Base-by-base conservation (phyloP, 1,284 basidiomycete genomes). In the Rhodotorula sp. region DNA sequence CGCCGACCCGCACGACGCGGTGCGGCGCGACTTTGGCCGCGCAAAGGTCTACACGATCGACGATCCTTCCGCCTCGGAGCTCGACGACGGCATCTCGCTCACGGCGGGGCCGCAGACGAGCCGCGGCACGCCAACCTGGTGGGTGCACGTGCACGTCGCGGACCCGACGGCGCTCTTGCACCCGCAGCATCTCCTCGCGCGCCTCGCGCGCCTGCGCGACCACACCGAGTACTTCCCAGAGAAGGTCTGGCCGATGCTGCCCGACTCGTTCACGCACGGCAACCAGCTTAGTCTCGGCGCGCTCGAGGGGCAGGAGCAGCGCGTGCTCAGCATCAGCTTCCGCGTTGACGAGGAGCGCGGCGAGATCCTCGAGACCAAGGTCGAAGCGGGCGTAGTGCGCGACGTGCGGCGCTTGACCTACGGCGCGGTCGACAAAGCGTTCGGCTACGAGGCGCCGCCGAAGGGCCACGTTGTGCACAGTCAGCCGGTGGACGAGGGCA, bases 141-240 rank as follows among this genome's bases (percentile, higher is more conserved):
- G 97, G 97, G 79, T 97, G 21, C 96, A 98, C 78, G 85, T 91
- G 25, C 96, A 99, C 80, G 86, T 99, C 66, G 96, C 97, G 13
- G 96, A 99, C 80, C 95, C 96, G 0, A 95, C 93, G 0, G 84
- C 90, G 3, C 83, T 99, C n/a, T 79, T 92, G 1, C 84, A 89
- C 0, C 81, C 84, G 46, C 78, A 82, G 7, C 68, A 72, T 53
- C 56, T 61, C 3, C 52, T 71, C 25, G 55, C 74, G 12, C 52
- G 60, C 7, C 60, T 69, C 34, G 92, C 93, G 0, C 82, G 85
- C 16, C 80, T 82, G 52, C 82, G 84, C 66, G 82, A 82, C 1
- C 81, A 85, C 60, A 86, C 89, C 0, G 78, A 83, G 1, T 96
- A 93, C 81, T 85, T 91, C 60, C 82, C 86, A 0, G 87, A 92